Percentiles rank a stretch among this genome's conserved stretches.
Evolutionary conservation across 2,329 filamentous ascomycete species (phyloP).

Genomic region (Aspergillus alliaceus): DNA sequence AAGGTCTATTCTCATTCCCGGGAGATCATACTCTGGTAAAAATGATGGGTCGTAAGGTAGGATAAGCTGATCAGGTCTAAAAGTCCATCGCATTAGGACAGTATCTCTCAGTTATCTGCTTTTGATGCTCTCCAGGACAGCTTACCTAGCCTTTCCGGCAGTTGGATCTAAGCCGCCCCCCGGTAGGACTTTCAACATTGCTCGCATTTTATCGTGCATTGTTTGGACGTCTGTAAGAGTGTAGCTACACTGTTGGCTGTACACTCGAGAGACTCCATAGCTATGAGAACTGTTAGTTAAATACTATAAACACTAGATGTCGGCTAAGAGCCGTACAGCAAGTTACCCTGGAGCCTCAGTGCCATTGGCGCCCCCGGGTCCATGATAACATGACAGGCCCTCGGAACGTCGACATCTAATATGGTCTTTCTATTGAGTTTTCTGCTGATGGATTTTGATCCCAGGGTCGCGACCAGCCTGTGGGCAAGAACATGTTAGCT

Average conservation of each 20-base stretch:
- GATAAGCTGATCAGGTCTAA: constrained; percentile 72
- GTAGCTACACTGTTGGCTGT: constrained; percentile 82
- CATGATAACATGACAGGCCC: constrained; percentile 85
- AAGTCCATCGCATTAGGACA: not conserved
- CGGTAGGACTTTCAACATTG: constrained; percentile 61
- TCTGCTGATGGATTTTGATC: constrained; percentile 67
- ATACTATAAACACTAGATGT: not conserved
- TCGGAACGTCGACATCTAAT: constrained; percentile 79
- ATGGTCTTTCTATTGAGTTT: constrained; percentile 84
- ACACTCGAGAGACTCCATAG: constrained; percentile 82
- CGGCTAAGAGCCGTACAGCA: constrained; percentile 60
- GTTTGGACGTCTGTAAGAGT: constrained; percentile 77
- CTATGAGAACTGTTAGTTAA: constrained; percentile 31
- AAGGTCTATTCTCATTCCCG: constrained; percentile 58
- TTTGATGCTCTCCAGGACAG: not conserved
- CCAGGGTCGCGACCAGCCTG: constrained; percentile 90
- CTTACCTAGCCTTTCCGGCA: constrained; percentile 69
- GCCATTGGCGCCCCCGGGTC: constrained; percentile 84
- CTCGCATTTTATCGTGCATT: constrained; percentile 70
- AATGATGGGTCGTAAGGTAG: constrained; percentile 83
- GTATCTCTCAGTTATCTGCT: not conserved
- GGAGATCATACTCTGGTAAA: constrained; percentile 63
- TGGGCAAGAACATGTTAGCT: not conserved
- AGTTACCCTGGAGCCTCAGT: constrained; percentile 81
- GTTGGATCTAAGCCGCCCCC: constrained; percentile 66